phyloP scores from a whole-genome alignment of 2,329 filamentous ascomycete species.

The Colletotrichum eleusines region DNA sequence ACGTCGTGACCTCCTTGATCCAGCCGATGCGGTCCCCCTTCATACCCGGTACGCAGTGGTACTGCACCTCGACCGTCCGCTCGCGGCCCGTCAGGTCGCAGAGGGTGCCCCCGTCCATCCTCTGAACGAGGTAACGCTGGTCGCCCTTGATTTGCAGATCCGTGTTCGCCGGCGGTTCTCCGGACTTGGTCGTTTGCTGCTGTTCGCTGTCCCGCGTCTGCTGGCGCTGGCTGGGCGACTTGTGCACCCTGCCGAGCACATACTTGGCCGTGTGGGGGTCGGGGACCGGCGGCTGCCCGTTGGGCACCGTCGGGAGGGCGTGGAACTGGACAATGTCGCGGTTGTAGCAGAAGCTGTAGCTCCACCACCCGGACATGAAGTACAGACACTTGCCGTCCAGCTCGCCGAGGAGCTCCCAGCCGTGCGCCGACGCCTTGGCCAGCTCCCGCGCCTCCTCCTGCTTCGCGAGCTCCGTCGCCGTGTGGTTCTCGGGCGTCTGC shows the following conservation, averaged over 20 bases:
- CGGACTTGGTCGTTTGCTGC: slow-evolving; percentile 29
- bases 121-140: slow-evolving; percentile 87
- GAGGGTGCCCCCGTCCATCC: slow-evolving; percentile 80
- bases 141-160: slow-evolving; percentile 86
- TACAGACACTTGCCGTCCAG: slow-evolving; percentile 87
- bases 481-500: slow-evolving; percentile 69
- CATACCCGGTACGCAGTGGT: slow-evolving; percentile 81
- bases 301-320: slow-evolving; percentile 75
- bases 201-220: slow-evolving; percentile 31
- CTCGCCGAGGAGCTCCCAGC: slow-evolving; percentile 82
- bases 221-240: slow-evolving; percentile 40
- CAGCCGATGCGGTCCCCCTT: slow-evolving; percentile 83
- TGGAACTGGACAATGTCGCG: slow-evolving; percentile 91
- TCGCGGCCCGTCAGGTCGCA: slow-evolving; percentile 88
- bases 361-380: slow-evolving; percentile 90
- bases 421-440: slow-evolving; percentile 78
- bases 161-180: slow-evolving; percentile 57
- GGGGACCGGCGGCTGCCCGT: slow-evolving; percentile 79
- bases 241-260: slow-evolving; percentile 74
- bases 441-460: slow-evolving; percentile 86
- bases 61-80: slow-evolving; percentile 86
- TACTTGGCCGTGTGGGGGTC: slow-evolving; percentile 83
- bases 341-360: slow-evolving; percentile 94
- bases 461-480: slow-evolving; percentile 74
- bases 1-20: slow-evolving; percentile 94